Evolutionary conservation across 1,139 yeast genomes (phyloP).

Genomic region (Diutina mesorugosa): DNA sequence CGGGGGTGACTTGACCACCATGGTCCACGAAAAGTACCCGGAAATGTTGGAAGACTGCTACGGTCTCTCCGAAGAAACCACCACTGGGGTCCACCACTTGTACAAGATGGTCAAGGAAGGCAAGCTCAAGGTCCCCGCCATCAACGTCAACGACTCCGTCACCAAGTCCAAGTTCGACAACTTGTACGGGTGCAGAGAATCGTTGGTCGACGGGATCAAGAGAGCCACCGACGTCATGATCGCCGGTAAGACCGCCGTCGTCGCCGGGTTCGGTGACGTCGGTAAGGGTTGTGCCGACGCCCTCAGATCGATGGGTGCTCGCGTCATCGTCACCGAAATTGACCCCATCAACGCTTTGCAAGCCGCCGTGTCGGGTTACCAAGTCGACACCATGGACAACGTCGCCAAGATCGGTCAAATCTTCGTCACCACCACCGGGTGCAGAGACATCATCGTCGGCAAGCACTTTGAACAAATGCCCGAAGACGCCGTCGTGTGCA

Average conservation of each 20-base stretch:
- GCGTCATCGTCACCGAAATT: conserved; percentile 93
- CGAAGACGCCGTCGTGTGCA: conserved; percentile 98
- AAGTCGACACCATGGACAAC: conserved; percentile 92
- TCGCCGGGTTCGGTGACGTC: conserved; percentile 99
- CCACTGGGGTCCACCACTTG: conserved; percentile 99
- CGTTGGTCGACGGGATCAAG: conserved; percentile 97
- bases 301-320: conserved; percentile 98
- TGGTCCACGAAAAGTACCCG: conserved; percentile 97
- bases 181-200: conserved; percentile 99
- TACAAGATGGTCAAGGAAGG: conserved; percentile 93
- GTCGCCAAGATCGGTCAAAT: conserved; percentile 92
- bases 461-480: conserved; percentile 88
- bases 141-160: conserved; percentile 97
- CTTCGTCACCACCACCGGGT: conserved; percentile 98
- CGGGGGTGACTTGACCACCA: conserved; percentile 98
- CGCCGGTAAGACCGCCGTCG: conserved; percentile 98
- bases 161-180: conserved; percentile 99
- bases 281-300: conserved; percentile 99
- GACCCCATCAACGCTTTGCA: conserved; percentile 99
- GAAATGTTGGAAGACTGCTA: conserved; percentile 91
- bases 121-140: conserved; percentile 95
- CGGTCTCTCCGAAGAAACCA: conserved; percentile 98
- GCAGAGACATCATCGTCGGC: conserved; percentile 95
- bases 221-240: conserved; percentile 99
- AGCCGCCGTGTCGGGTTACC: conserved; percentile 99